Evolutionary conservation across 192 early-diverging fungal genomes (phyloP).

Genomic region (Entomortierella chlamydospora): DNA sequence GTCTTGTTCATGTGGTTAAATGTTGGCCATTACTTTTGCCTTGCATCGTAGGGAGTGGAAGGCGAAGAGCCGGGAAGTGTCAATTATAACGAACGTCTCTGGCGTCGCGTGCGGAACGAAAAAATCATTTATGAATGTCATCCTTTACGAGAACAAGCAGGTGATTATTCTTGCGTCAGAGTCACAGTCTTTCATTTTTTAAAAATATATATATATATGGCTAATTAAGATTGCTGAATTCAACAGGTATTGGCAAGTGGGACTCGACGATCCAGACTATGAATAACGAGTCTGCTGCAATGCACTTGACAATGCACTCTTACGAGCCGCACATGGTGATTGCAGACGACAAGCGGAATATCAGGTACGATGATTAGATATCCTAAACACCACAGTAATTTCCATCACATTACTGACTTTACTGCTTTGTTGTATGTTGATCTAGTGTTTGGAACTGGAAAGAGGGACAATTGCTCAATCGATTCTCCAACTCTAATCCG

Average conservation of each 20-base stretch:
- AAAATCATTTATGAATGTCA: conserved; percentile 66
- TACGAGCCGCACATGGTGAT: conserved; percentile 88
- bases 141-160: conserved; percentile 63
- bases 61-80: conserved; percentile 85
- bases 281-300: conserved; percentile 65
- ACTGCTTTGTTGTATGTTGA: conserved; percentile 1
- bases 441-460: conserved; percentile 83
- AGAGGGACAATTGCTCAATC: conserved; percentile 67
- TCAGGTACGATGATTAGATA: conserved; percentile 66
- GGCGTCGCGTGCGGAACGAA: conserved; percentile 78
- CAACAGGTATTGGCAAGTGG: conserved; percentile 66
- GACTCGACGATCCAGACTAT: conserved; percentile 63
- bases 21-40: background rate
- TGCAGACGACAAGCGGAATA: conserved; percentile 75
- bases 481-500: conserved; percentile 79
- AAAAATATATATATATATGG: background rate
- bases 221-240: background rate
- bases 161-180: conserved; percentile 28
- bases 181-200: background rate
- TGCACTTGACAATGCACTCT: conserved; percentile 78
- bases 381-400: too few relatives aligned
- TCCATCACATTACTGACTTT: background rate
- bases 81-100: conserved; percentile 77
- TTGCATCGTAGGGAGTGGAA: conserved; percentile 65
- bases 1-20: too few relatives aligned